phyloP scores from a whole-genome alignment of 2,329 filamentous ascomycete species.

The Aspergillus pseudoglaucus region DNA sequence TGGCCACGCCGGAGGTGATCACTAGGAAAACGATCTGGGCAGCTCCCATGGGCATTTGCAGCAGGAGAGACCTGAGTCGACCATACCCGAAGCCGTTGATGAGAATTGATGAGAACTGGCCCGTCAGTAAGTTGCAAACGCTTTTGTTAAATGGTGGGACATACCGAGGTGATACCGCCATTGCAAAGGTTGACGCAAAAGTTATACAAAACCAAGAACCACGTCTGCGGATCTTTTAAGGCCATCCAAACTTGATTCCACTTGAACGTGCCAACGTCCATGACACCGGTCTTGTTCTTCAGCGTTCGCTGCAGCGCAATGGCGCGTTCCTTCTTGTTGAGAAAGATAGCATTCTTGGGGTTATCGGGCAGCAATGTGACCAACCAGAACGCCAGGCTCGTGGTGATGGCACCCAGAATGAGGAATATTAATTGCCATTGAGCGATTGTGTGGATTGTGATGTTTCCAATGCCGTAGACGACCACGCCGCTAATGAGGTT shows the following conservation, averaged over 20 bases:
- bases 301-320: slow-evolving; percentile 49
- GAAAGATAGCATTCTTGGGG: slow-evolving; percentile 37
- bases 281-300: slow-evolving; percentile 47
- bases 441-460: slow-evolving; percentile 10
- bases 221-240: slow-evolving; percentile 25
- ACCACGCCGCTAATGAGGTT: slow-evolving; percentile 24
- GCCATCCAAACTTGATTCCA: slow-evolving; percentile 35
- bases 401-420: slow-evolving; percentile 23
- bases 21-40: slow-evolving; percentile 29
- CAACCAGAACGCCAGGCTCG: slow-evolving; percentile 12
- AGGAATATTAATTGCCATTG: slow-evolving; percentile 29
- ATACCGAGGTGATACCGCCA: slow-evolving; percentile 27
- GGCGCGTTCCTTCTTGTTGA: slow-evolving; percentile 34
- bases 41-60: slow-evolving; percentile 32
- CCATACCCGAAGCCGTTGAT: slow-evolving; percentile 36
- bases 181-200: slow-evolving; percentile 29
- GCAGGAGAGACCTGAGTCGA: slow-evolving; percentile 27
- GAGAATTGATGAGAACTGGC: slow-evolving; percentile 27
- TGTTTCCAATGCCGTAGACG: slow-evolving; percentile 23
- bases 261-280: slow-evolving; percentile 43
- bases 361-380: slow-evolving; percentile 18
- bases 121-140: not conserved
- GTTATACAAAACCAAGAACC: slow-evolving; percentile 27
- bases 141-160: not conserved
- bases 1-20: slow-evolving; percentile 22